These are phyloP conservation scores for Gossypium rotundifolium DNA, from an alignment of 345 rosid species.

Conservation along the genomic window DNA sequence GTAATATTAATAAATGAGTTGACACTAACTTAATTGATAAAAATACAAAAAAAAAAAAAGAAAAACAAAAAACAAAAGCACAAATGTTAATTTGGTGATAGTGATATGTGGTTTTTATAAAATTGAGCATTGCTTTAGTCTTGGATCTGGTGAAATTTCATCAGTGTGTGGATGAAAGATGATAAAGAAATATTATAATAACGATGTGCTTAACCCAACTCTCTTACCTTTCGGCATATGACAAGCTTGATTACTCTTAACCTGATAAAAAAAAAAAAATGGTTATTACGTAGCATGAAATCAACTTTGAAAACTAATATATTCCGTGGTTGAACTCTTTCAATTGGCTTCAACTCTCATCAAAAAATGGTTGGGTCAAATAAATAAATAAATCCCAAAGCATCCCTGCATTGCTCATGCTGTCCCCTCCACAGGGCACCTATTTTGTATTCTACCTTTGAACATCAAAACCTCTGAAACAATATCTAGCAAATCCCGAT, in stretches of 20 bases:
- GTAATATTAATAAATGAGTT: too few species aligned
- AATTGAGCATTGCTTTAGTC: not conserved
- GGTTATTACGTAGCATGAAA: not conserved
- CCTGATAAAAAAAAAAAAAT: not conserved
- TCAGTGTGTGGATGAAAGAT: not conserved
- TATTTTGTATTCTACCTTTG: constrained; percentile 7
- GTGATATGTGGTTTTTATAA: not conserved
- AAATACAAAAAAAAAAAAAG: too few species aligned
- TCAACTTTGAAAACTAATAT: not conserved
- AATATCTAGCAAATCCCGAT: constrained; percentile 71
- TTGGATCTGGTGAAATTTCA: not conserved
- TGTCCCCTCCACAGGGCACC: constrained; percentile 22
- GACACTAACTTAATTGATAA: too few species aligned
- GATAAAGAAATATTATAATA: not conserved
- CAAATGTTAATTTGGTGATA: too few species aligned
- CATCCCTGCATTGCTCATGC: constrained; percentile 19
- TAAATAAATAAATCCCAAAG: not conserved
- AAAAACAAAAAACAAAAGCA: too few species aligned
- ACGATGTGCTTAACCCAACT: not conserved
- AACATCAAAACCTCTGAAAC: constrained; percentile 31
- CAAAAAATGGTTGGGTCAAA: not conserved
- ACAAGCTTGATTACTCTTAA: not conserved
- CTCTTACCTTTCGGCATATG: not conserved
- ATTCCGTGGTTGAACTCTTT: not conserved
- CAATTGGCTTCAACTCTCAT: constrained; percentile 1